Base-by-base conservation (phyloP, 2,329 filamentous ascomycete genomes). In the Cadophora sp. region DNA sequence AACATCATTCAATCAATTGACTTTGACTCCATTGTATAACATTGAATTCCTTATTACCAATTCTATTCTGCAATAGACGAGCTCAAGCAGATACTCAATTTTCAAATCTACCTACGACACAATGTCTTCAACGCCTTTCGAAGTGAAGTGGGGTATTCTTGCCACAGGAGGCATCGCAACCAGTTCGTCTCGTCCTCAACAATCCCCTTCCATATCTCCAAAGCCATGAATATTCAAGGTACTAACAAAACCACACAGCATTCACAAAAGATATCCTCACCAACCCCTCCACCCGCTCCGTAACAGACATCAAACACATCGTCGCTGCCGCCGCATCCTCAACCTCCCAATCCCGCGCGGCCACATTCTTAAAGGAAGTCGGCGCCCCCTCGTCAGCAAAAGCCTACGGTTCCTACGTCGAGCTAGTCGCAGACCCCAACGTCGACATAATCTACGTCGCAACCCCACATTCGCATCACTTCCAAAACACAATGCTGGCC, bases 391-490 rank as follows among this genome's bases (percentile, higher is more conserved):
- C 82, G 2, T 79, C 83, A n/a, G 88, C 87, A 37, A 85, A 86
- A 69, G 86, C 88, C 14, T 91, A 92, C 73, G 88, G 87, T 62
- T 87, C 85, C 37, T 92, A 92, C 78, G 83, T 87, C 69, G 87
- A 89, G 68, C 83, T 92, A 16, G 89, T 91, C 8, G 80, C 83
- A 50, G 89, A 92, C 71, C 80, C 87, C 4, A 85, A 88, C 68
- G 83, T 92, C 67, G 89, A 92, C 75, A 87, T 92, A 66, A 81
- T 92, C 74, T 92, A 92, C 77, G 83, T 92, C 68, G 90, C 89
- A 4, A 92, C 90, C 4, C 90, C 90, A 5, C 90, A 92, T 79
- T 91, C 88, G 27, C 90, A 92, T 76, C 90, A 92, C 80, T 92
- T 89, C 79, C 89, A 91, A 75, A 90, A 92, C 76, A 84, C 85